A percentile compares a stretch with the other conserved stretches of the same genome.
phyloP scores from a whole-genome alignment of 2,329 filamentous ascomycete species.

The Diaporthe nobilis region DNA sequence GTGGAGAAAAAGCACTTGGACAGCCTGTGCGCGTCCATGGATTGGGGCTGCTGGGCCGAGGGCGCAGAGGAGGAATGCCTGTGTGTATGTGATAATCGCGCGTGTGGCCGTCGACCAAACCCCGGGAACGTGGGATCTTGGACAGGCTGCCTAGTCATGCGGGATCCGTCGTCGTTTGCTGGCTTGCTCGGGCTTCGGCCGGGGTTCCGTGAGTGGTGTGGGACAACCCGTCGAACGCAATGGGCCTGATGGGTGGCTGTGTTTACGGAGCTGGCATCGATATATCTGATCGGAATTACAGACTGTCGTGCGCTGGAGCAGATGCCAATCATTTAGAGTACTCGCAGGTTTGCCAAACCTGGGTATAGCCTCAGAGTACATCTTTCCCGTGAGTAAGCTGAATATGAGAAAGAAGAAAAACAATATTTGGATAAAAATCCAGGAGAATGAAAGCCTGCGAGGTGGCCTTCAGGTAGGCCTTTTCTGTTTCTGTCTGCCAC shows the following conservation, averaged over 20 bases:
- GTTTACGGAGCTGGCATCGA: neutral
- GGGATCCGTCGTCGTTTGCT: neutral
- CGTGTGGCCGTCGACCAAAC: neutral
- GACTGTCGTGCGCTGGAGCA: neutral
- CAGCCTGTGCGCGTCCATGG: constrained; percentile 5
- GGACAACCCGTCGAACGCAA: neutral
- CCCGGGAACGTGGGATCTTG: neutral
- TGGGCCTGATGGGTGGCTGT: neutral
- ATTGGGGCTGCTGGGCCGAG: neutral
- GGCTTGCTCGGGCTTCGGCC: neutral
- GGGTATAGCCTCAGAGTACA: neutral
- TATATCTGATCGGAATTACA: neutral
- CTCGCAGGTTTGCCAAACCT: neutral
- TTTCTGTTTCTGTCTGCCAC: neutral
- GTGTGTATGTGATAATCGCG: neutral
- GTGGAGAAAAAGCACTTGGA: constrained; percentile 2
- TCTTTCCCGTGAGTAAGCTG: neutral
- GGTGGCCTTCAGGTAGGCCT: neutral
- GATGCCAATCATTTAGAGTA: neutral
- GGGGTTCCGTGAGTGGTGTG: neutral
- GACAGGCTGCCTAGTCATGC: constrained; percentile 9
- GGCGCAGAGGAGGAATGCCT: neutral
- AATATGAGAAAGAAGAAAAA: neutral
- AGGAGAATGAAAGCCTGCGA: neutral
- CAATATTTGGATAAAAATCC: no score